phyloP scores from a whole-genome alignment of 495 filamentous ascomycete species.

The Aspergillus sparsus region DNA sequence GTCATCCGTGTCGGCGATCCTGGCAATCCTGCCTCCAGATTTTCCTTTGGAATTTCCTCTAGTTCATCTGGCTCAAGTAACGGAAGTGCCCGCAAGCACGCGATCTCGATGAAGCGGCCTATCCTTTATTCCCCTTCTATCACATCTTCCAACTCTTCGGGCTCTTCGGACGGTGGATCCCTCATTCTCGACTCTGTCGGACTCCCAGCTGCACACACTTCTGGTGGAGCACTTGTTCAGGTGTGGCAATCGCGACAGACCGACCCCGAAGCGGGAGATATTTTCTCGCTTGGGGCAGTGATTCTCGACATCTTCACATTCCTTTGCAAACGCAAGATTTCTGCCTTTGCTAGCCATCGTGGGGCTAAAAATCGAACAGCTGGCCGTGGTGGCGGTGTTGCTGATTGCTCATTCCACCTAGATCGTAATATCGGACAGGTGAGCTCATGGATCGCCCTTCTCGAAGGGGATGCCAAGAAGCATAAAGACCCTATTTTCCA shows the following conservation, averaged over 20 bases:
- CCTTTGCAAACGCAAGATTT: conserved; percentile 69
- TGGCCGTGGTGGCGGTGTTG: conserved; percentile 67
- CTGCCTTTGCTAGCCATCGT: conserved; percentile 73
- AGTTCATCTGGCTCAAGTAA: conserved; percentile 40
- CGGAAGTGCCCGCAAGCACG: conserved; percentile 28
- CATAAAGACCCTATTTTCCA: conserved; percentile 52
- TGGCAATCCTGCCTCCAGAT: conserved; percentile 36
- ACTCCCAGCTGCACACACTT: conserved; percentile 19
- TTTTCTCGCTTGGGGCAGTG: conserved; percentile 48
- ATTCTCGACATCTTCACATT: conserved; percentile 76
- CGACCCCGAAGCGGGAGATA: conserved; percentile 36
- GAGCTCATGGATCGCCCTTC: conserved; percentile 69
- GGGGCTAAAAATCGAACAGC: conserved; percentile 65
- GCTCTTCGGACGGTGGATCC: conserved; percentile 25
- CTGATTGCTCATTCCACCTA: conserved; percentile 79
- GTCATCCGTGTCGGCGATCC: conserved; percentile 41
- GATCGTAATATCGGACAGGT: conserved; percentile 71
- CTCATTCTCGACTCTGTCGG: conserved; percentile 20
- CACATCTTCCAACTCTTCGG: conserved; percentile 36
- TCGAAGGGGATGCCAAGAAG: conserved; percentile 68
- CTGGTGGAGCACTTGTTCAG: conserved; percentile 37
- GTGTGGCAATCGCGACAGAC: conserved; percentile 46
- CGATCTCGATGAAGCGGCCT: conserved; percentile 29
- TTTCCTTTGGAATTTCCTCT: conserved; percentile 39
- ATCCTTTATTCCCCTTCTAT: conserved; percentile 40